Conservation (phyloP, 108 stramenopile genomes). For the Fistulifera solaris region DNA sequence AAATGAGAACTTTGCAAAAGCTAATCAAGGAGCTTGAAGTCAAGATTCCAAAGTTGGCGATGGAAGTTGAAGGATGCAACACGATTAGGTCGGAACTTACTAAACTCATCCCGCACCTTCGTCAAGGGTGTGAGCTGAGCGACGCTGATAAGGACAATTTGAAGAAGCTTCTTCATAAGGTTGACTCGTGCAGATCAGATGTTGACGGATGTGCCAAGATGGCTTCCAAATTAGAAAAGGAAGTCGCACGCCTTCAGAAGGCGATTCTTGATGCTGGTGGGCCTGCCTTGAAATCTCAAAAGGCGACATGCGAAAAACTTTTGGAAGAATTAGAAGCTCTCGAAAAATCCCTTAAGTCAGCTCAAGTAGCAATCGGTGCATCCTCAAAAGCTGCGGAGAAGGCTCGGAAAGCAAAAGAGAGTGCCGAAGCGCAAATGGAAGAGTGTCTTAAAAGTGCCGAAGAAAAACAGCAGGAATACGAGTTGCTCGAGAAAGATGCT, state of each 20-base stretch:
- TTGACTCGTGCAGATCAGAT: constrained; percentile 60
- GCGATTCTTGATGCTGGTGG: constrained; percentile 89
- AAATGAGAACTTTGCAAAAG: constrained; percentile 54
- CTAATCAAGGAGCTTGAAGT: constrained; percentile 54
- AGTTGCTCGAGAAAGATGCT: constrained; percentile 52
- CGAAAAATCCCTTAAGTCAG: constrained; percentile 54
- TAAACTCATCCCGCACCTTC: constrained; percentile 66
- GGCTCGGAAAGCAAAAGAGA: constrained; percentile 39
- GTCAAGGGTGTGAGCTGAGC: constrained; percentile 54
- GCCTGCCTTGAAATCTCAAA: constrained; percentile 74
- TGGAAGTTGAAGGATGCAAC: constrained; percentile 79
- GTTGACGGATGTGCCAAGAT: constrained; percentile 59
- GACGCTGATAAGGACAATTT: constrained; percentile 56
- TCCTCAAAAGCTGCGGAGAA: constrained; percentile 55
- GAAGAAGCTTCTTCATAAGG: constrained; percentile 39
- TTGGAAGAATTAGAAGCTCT: constrained; percentile 47
- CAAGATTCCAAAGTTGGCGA: constrained; percentile 64
- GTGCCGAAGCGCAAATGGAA: constrained; percentile 46
- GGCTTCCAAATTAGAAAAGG: constrained; percentile 56
- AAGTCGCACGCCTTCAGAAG: constrained; percentile 79
- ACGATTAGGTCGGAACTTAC: constrained; percentile 75
- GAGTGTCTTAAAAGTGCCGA: constrained; percentile 31
- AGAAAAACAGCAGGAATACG: constrained; percentile 54
- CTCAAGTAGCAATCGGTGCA: constrained; percentile 59
- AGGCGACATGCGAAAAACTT: constrained; percentile 61